phyloP scores from a whole-genome alignment of 352 stramenopile species.

The Globisporangium recalcitrans region DNA sequence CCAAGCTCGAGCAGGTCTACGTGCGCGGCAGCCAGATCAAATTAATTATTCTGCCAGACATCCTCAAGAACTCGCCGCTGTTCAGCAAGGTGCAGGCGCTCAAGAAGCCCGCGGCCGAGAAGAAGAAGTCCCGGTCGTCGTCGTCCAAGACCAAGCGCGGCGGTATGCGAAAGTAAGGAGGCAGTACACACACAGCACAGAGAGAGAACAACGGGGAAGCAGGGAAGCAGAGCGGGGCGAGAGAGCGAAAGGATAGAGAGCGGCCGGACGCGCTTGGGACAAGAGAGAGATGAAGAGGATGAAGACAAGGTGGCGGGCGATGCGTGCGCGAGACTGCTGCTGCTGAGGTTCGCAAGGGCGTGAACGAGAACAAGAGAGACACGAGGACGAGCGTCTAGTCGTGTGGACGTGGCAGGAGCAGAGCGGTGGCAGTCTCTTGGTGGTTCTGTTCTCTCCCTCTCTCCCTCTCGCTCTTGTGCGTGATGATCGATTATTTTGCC shows the following conservation, averaged over 20 bases:
- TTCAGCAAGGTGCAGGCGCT: constrained; percentile 94
- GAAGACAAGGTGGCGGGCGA: not conserved
- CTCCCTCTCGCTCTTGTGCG: not conserved
- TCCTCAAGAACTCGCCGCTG: constrained; percentile 96
- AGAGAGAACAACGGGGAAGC: not conserved
- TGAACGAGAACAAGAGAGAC: not conserved
- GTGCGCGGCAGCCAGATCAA: constrained; percentile 95
- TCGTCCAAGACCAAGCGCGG: constrained; percentile 21
- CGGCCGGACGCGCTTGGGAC: not conserved
- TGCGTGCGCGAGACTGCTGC: not conserved
- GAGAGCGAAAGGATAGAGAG: not conserved
- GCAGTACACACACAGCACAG: not conserved
- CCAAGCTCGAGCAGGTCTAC: constrained; percentile 89
- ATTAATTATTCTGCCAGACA: constrained; percentile 94
- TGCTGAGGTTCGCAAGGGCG: not conserved
- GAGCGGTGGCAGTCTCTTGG: not conserved
- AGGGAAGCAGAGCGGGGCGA: not conserved
- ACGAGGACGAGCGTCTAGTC: not conserved
- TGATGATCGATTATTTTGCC: not conserved
- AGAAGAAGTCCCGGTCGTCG: constrained; percentile 38
- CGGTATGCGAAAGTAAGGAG: constrained; percentile 32
- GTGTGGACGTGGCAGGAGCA: not conserved
- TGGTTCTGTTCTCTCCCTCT: too few relatives aligned
- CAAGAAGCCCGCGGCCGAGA: constrained; percentile 62
- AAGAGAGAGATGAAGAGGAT: not conserved